These are phyloP conservation scores for Metschnikowia peoriensis DNA, from an alignment of 805 yeast species.

Conservation along the genomic window DNA sequence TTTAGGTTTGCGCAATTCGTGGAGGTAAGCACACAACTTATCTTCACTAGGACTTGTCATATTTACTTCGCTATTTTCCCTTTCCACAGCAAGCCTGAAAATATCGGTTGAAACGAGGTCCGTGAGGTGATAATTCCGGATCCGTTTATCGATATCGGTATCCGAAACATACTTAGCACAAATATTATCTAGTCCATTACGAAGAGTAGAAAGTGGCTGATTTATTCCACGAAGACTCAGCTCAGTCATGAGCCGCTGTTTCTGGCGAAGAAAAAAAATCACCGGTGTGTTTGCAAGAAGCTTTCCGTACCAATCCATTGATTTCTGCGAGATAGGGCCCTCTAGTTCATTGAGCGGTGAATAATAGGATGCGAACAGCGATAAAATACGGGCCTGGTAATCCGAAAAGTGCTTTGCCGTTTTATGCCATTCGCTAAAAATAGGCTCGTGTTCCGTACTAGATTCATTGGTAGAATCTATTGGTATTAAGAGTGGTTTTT, in stretches of 20 bases:
- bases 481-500: slow-evolving; percentile 6
- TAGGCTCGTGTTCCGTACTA: neutral
- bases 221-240: slow-evolving; percentile 23
- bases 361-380: slow-evolving; percentile 27
- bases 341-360: slow-evolving; percentile 20
- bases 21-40: slow-evolving; percentile 2
- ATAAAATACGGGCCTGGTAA: slow-evolving; percentile 25
- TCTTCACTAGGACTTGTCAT: neutral
- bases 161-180: slow-evolving; percentile 7
- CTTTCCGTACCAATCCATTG: slow-evolving; percentile 30
- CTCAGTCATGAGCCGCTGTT: slow-evolving; percentile 28
- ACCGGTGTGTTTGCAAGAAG: slow-evolving; percentile 31
- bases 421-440: slow-evolving; percentile 10
- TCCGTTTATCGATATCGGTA: slow-evolving; percentile 7
- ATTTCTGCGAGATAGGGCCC: slow-evolving; percentile 13
- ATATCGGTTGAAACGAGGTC: slow-evolving; percentile 29
- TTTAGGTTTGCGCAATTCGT: neutral
- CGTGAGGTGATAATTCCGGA: slow-evolving; percentile 33
- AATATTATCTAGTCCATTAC: slow-evolving; percentile 11
- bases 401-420: slow-evolving; percentile 22
- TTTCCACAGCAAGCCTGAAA: slow-evolving; percentile 24
- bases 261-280: slow-evolving; percentile 27
- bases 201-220: slow-evolving; percentile 19
- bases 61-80: neutral
- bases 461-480: slow-evolving; percentile 9